Percentiles rank a stretch among this genome's conserved stretches.
phyloP scores from a whole-genome alignment of 257 asterid genomes.

The Gentiana macrophylla region DNA sequence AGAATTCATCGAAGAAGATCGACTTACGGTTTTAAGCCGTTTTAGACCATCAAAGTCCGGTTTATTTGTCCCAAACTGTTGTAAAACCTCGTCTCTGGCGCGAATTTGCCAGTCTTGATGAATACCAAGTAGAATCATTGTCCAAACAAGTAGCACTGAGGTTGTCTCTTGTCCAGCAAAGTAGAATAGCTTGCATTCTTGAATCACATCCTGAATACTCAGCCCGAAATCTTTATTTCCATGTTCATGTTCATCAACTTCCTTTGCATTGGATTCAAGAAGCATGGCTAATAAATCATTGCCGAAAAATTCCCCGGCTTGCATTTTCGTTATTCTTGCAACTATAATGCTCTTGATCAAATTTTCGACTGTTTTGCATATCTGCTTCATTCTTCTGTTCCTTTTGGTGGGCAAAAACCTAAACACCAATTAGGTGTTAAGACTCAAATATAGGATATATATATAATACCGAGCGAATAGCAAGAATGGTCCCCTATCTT shows the following conservation, averaged over 20 bases:
- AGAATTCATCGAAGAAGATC: too few species aligned
- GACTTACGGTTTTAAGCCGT: conserved; percentile 46
- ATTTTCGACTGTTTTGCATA: conserved; percentile 22
- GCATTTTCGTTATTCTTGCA: conserved; percentile 15
- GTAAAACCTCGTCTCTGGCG: conserved; percentile 39
- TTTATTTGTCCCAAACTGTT: conserved; percentile 19
- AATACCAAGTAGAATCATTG: conserved; percentile 31
- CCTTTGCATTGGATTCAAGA: conserved; percentile 25
- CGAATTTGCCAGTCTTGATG: conserved; percentile 43
- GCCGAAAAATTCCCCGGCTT: conserved; percentile 12
- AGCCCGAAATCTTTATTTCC: conserved; percentile 26
- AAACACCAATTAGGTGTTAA: not conserved
- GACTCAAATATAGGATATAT: too few species aligned
- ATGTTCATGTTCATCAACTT: conserved; percentile 26
- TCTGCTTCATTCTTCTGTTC: conserved; percentile 31
- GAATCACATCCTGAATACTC: conserved; percentile 42
- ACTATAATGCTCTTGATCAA: conserved; percentile 18
- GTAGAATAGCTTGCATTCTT: conserved; percentile 46
- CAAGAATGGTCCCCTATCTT: too few species aligned
- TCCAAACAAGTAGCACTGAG: conserved; percentile 35
- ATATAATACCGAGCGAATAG: too few species aligned
- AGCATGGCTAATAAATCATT: conserved; percentile 30
- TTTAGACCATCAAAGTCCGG: conserved; percentile 38
- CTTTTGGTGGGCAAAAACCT: conserved; percentile 31
- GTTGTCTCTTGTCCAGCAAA: conserved; percentile 49